phyloP scores from a whole-genome alignment of 768 basidiomycete species.

The Mycena kentingensis region DNA sequence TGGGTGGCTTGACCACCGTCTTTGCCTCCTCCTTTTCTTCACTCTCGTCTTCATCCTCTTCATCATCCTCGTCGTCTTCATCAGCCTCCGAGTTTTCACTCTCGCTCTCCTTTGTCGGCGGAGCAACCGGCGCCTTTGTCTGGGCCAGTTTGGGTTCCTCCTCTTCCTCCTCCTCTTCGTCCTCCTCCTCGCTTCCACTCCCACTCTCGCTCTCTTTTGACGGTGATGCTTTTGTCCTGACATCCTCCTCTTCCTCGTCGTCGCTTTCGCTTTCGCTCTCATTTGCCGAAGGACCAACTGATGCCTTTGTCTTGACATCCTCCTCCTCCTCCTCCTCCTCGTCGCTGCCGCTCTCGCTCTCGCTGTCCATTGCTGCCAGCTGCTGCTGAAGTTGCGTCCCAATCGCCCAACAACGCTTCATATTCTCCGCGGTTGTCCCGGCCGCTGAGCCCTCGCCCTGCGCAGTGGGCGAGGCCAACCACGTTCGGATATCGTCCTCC shows the following conservation, averaged over 20 bases:
- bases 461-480: slow-evolving; percentile 67
- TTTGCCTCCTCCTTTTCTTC: slow-evolving; percentile 31
- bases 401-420: slow-evolving; percentile 69
- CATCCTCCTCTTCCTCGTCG: slow-evolving; percentile 21
- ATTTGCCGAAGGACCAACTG: no score
- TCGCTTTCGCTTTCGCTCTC: slow-evolving; percentile 22
- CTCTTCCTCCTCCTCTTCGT: slow-evolving; percentile 24
- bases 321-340: slow-evolving; percentile 31
- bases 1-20: neutral
- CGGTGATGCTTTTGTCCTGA: no score
- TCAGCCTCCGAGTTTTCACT: slow-evolving; percentile 32
- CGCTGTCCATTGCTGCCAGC: slow-evolving; percentile 76
- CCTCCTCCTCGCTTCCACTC: slow-evolving; percentile 27
- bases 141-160: slow-evolving; percentile 16
- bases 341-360: slow-evolving; percentile 44
- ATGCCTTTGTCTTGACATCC: slow-evolving; percentile 14
- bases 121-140: slow-evolving; percentile 10
- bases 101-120: slow-evolving; percentile 26
- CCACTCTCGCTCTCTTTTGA: slow-evolving; percentile 26
- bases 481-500: slow-evolving; percentile 86
- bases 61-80: slow-evolving; percentile 33
- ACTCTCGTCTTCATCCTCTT: slow-evolving; percentile 31
- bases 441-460: slow-evolving; percentile 51
- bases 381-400: slow-evolving; percentile 78
- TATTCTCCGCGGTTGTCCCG: slow-evolving; percentile 49